A percentile compares a stretch with the other conserved stretches of the same genome.
Conservation (phyloP, 805 yeast species). For the Millerozyma acaciae region DNA sequence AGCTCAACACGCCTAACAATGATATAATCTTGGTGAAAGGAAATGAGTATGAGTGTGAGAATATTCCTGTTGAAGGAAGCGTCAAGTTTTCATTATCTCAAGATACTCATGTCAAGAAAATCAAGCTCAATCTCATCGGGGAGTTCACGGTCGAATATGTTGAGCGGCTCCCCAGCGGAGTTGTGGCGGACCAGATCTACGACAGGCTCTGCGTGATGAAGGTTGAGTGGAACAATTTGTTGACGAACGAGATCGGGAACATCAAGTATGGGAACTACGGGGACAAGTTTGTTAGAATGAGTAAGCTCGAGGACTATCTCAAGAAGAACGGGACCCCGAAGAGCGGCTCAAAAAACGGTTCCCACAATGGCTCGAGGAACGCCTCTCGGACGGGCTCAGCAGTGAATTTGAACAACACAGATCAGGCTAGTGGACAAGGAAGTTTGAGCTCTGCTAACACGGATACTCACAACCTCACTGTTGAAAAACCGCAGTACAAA, state of each 20-base stretch:
- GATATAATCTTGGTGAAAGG: conserved; percentile 44
- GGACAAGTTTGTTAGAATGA: conserved; percentile 24
- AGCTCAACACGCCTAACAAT: conserved; percentile 36
- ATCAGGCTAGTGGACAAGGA: not conserved
- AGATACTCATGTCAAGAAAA: conserved; percentile 34
- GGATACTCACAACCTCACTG: not conserved
- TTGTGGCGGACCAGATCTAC: conserved; percentile 27
- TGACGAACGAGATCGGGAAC: conserved; percentile 36
- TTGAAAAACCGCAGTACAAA: conserved; percentile 22
- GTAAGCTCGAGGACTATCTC: conserved; percentile 12
- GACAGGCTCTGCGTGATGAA: conserved; percentile 39
- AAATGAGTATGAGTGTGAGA: conserved; percentile 41
- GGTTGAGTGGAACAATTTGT: conserved; percentile 47
- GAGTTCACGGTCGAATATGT: conserved; percentile 41
- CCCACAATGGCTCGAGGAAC: not conserved
- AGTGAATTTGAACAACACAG: too few relatives aligned
- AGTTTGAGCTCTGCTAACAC: not conserved
- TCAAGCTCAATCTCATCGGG: conserved; percentile 40
- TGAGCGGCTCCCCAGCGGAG: conserved; percentile 27
- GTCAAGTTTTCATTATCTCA: conserved; percentile 45
- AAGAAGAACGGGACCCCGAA: conserved; percentile 4
- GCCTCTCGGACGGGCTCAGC: too few relatives aligned
- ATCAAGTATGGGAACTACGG: conserved; percentile 42
- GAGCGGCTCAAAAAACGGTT: not conserved
- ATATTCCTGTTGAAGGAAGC: conserved; percentile 42